A percentile compares a stretch with the other conserved stretches of the same genome.
Conservation (phyloP, 495 filamentous ascomycete species). For the Penicillium cinerascens region DNA sequence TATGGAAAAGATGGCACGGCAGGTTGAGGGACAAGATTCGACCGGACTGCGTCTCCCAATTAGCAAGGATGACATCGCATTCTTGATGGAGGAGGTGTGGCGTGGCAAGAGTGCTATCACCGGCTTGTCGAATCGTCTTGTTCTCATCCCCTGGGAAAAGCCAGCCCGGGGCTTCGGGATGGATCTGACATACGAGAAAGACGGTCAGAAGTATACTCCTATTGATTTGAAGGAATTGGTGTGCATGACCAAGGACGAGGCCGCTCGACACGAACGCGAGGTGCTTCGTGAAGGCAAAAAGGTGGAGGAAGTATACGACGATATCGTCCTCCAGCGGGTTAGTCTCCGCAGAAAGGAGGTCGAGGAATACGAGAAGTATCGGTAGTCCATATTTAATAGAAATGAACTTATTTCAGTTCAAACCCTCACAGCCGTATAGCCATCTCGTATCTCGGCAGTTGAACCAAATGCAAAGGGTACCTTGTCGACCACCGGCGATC, state of each 20-base stretch:
- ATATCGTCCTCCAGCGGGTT: slow-evolving; percentile 59
- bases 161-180: slow-evolving; percentile 51
- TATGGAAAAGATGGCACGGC: slow-evolving; percentile 67
- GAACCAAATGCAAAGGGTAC: not conserved
- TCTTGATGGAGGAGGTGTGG: slow-evolving; percentile 86
- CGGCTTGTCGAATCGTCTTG: slow-evolving; percentile 71
- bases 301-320: slow-evolving; percentile 69
- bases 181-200: slow-evolving; percentile 38
- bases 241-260: slow-evolving; percentile 95
- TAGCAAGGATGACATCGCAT: slow-evolving; percentile 74
- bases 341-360: slow-evolving; percentile 61
- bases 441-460: not conserved
- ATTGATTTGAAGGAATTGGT: slow-evolving; percentile 71
- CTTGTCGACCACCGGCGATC: slow-evolving; percentile 6
- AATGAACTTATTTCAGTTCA: not conserved
- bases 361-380: slow-evolving; percentile 50
- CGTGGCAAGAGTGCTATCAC: slow-evolving; percentile 79
- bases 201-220: slow-evolving; percentile 67
- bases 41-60: slow-evolving; percentile 74
- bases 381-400: slow-evolving; percentile 12
- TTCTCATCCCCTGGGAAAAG: slow-evolving; percentile 70
- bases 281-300: slow-evolving; percentile 67
- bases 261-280: slow-evolving; percentile 72
- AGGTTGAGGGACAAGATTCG: slow-evolving; percentile 54
- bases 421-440: not conserved